Evolutionary conservation across 495 filamentous ascomycete species (phyloP).

Genomic region (Hypoxylon perforatum): DNA sequence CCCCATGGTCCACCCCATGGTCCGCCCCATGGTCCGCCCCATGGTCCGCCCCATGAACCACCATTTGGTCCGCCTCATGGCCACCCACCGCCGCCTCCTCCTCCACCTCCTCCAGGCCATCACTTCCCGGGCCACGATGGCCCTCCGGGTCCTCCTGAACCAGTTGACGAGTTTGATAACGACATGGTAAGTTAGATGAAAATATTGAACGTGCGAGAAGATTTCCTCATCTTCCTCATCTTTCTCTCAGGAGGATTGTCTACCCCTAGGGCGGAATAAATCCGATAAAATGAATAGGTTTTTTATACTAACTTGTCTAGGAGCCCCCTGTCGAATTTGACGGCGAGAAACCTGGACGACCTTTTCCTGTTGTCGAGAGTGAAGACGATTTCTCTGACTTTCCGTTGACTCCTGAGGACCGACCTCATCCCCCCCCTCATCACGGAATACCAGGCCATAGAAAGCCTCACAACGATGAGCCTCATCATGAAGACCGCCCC

Average conservation of each 20-base stretch:
- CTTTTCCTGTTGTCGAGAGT: conserved; percentile 9
- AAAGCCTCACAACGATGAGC: too few species aligned
- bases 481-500: too few species aligned
- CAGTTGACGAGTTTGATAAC: background rate
- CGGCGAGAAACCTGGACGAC: conserved; percentile 5
- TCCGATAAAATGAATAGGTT: too few species aligned
- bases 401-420: background rate
- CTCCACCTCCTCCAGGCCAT: background rate
- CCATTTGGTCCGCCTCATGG: background rate
- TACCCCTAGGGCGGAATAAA: too few species aligned
- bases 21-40: conserved; percentile 28
- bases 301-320: conserved; percentile 21
- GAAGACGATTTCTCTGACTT: conserved; percentile 9
- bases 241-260: too few species aligned
- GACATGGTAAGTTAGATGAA: conserved; percentile 25
- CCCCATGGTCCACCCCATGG: conserved; percentile 22
- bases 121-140: background rate
- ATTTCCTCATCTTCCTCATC: too few species aligned
- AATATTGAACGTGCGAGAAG: background rate
- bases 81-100: background rate
- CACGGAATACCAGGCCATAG: background rate
- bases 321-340: conserved; percentile 14
- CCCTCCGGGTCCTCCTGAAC: conserved; percentile 3
- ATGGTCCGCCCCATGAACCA: background rate
- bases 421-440: conserved; percentile 4